Evolutionary conservation across 2,329 filamentous ascomycete genomes (phyloP), one percentile per base, ranked within the genome.

Genomic region (Phoma herbarum): DNA sequence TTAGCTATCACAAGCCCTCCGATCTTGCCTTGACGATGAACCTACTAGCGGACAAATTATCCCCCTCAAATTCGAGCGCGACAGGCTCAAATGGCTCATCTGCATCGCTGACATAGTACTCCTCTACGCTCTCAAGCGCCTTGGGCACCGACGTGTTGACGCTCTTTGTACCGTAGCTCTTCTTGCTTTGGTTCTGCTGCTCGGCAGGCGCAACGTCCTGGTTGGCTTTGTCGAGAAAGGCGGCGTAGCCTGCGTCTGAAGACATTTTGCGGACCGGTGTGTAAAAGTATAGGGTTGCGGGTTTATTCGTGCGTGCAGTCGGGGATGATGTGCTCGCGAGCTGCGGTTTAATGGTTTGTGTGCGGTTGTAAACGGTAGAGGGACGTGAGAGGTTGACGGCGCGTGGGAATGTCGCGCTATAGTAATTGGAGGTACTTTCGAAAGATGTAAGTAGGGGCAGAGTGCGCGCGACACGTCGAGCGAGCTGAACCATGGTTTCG

Each of bases 151-250:
- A 76, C 50, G 84, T 82, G 63, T 81, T 75, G 33, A 83, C 78
- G 47, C 71, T 73, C 67, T 74, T 74, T 28, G 75, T 75, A 33
- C 71, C 68, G 53, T 74, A 70, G 45, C 60, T 57, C 42, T 59
- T 64, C 61, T 74, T 71, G 22, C 64, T 64, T 26, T 64, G 61
- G 11, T 60, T 53, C 52, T 73, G 64, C 18, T 72, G 62, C 44
- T 70, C 69, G 14, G 64, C 70, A 2, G 60, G 53, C 28, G 57
- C 68, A 6, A 78, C 79, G 73, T 93, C 89, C 70, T 88, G 82
- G 80, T 96, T 96, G 52, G 92, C 92, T 81, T 95, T 95, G 75
- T 95, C 85, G 57, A 97, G 83, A 75, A 97, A 97, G 59, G 89
- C 83, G 78, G 88, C 86, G 82, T 97, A 97, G 62, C 90, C 90